Conservation (phyloP, 2,329 filamentous ascomycete species). For the Diaporthe ilicicola region DNA sequence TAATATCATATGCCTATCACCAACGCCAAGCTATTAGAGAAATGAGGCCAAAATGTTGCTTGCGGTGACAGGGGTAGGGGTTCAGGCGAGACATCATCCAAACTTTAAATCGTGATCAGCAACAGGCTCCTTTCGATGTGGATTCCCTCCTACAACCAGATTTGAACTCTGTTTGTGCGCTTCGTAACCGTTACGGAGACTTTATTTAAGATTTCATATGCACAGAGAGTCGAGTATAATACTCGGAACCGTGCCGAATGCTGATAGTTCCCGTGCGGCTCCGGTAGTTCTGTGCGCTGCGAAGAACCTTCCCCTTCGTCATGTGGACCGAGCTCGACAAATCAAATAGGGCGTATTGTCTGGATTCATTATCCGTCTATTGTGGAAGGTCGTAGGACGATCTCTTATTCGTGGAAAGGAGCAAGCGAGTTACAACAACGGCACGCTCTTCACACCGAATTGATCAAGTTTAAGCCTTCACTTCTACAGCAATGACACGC, state of each 20-base stretch:
- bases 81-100: slow-evolving; percentile 18
- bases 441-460: no score
- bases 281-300: neutral
- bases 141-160: neutral
- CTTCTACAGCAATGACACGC: no score
- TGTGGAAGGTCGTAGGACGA: no score
- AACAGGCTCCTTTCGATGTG: slow-evolving; percentile 7
- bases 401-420: neutral
- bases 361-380: neutral
- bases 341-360: neutral
- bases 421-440: neutral
- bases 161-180: slow-evolving; percentile 4
- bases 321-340: neutral
- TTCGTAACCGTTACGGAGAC: neutral
- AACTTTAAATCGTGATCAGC: slow-evolving; percentile 20
- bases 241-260: neutral
- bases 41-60: neutral
- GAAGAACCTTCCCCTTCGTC: neutral
- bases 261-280: neutral
- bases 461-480: neutral
- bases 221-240: neutral
- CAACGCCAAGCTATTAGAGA: slow-evolving; percentile 10
- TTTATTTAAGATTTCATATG: neutral
- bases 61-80: slow-evolving; percentile 12
- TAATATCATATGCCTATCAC: neutral